Percentiles rank a stretch among this genome's conserved stretches.
Evolutionary conservation across 352 stramenopile genomes (phyloP).

Genomic region (Thalassiosira livingstoniorum): DNA sequence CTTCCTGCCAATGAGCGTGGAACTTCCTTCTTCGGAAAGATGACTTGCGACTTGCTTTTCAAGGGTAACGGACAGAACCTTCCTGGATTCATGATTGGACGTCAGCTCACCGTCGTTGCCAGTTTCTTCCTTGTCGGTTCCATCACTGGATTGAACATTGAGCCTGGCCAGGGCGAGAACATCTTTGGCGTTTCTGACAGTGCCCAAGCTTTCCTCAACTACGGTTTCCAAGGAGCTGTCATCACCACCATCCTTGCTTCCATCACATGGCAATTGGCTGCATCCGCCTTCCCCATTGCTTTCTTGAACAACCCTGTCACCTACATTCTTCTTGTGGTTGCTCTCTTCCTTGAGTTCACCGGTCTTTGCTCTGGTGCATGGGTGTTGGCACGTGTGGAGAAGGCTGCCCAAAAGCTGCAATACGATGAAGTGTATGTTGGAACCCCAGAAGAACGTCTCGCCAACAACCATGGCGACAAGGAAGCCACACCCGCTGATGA

Average conservation of each 20-base stretch:
- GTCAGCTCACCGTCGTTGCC: constrained; percentile 67
- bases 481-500: constrained; percentile 53
- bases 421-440: constrained; percentile 59
- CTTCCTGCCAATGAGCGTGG: constrained; percentile 61
- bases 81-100: constrained; percentile 69
- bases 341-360: constrained; percentile 61
- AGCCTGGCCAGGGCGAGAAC: constrained; percentile 57
- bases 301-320: constrained; percentile 68
- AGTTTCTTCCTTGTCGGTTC: constrained; percentile 76
- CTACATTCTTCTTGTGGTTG: constrained; percentile 64
- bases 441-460: constrained; percentile 48
- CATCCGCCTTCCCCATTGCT: constrained; percentile 58
- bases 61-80: constrained; percentile 59
- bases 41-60: constrained; percentile 71
- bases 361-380: constrained; percentile 65
- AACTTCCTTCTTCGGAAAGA: constrained; percentile 43
- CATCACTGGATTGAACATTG: constrained; percentile 68
- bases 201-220: constrained; percentile 78
- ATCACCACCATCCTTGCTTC: constrained; percentile 68
- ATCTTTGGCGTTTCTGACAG: constrained; percentile 74
- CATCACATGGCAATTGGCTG: constrained; percentile 67
- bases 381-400: constrained; percentile 51
- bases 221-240: constrained; percentile 66
- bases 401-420: constrained; percentile 46
- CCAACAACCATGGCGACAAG: constrained; percentile 48